Evolutionary conservation across 139 green algal genomes (phyloP).

Genomic region (Coccomyxa sp.): DNA sequence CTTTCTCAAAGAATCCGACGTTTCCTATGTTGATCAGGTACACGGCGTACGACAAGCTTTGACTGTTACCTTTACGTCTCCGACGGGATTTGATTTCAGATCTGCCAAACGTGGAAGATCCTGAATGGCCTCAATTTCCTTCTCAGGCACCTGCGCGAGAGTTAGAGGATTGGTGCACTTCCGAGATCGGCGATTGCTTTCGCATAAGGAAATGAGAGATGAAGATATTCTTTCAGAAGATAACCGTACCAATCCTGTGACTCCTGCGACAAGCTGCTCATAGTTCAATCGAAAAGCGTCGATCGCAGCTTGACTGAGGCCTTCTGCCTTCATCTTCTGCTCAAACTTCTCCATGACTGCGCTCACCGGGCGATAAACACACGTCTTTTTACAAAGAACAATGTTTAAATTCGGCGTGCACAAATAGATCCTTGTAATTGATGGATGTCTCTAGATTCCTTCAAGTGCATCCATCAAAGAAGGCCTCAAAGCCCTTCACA

Average conservation of each 20-base stretch:
- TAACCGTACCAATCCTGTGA: slow-evolving; percentile 70
- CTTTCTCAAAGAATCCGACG: not conserved
- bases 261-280: slow-evolving; percentile 73
- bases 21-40: too few species aligned
- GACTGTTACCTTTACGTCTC: slow-evolving; percentile 35
- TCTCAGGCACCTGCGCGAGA: slow-evolving; percentile 59
- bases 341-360: slow-evolving; percentile 1
- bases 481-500: too few species aligned
- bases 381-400: too few species aligned
- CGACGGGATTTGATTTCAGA: slow-evolving; percentile 19
- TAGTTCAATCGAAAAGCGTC: slow-evolving; percentile 85
- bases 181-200: not conserved
- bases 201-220: not conserved
- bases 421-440: too few species aligned
- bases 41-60: not conserved
- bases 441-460: too few species aligned
- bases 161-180: too few species aligned
- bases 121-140: slow-evolving; percentile 62
- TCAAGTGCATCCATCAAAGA: too few species aligned
- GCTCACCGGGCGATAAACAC: too few species aligned
- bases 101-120: slow-evolving; percentile 58
- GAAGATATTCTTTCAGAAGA: not conserved
- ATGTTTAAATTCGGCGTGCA: too few species aligned
- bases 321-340: slow-evolving; percentile 66
- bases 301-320: slow-evolving; percentile 65